Base-by-base conservation (phyloP, 345 rosid species). In the Bretschneidera sinensis region DNA sequence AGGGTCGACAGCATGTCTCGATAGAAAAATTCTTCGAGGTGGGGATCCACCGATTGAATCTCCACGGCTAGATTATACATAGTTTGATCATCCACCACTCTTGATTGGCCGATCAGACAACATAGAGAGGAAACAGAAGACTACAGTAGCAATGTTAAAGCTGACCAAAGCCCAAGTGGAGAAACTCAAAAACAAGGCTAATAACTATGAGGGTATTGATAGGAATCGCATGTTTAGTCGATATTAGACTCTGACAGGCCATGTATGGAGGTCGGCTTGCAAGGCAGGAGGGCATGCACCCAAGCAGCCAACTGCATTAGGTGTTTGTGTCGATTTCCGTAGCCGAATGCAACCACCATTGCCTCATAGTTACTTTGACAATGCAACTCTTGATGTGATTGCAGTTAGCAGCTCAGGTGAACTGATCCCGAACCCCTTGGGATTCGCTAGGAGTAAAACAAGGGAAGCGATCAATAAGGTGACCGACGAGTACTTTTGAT, bases 301-400 rank as follows among this genome's bases (percentile, higher is more conserved):
- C 2, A 72, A 78, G 51, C 85, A 85, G 60, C 79, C 78, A 17
- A 82, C 88, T 14, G 83, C 79, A 4, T 1, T 78, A 0, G 82
- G 63, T n/a, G n/a, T n/a, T n/a, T n/a, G n/a, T n/a, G n/a, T n/a
- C n/a, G n/a, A n/a, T n/a, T n/a, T n/a, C n/a, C n/a, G n/a, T n/a
- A n/a, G n/a, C n/a, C n/a, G n/a, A n/a, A n/a, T n/a, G n/a, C n/a
- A n/a, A n/a, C n/a, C n/a, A n/a, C n/a, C n/a, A n/a, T n/a, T n/a
- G n/a, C n/a, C n/a, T n/a, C n/a, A n/a, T n/a, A n/a, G n/a, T n/a
- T n/a, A n/a, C n/a, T n/a, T n/a, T n/a, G n/a, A n/a, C n/a, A n/a
- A n/a, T n/a, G n/a, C n/a, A n/a, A n/a, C n/a, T n/a, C n/a, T n/a
- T n/a, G n/a, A n/a, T n/a, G n/a, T n/a, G n/a, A n/a, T n/a, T n/a